These are phyloP conservation scores for Pouteria campechiana DNA, from an alignment of 179 eudicot species.

Conservation along the genomic window DNA sequence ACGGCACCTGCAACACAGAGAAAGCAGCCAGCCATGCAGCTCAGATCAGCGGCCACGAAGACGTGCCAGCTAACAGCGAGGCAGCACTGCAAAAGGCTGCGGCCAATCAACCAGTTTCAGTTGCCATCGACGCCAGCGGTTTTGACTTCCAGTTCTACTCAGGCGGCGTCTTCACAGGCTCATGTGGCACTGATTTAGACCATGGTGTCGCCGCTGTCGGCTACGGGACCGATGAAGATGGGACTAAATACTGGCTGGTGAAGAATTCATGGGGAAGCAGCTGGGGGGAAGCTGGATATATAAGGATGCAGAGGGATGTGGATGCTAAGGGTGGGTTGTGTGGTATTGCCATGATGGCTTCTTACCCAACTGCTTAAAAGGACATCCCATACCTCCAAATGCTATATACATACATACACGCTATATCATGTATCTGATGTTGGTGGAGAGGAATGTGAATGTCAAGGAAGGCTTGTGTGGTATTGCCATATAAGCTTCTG, in stretches of 20 bases:
- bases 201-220: conserved; percentile 28
- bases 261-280: conserved; percentile 23
- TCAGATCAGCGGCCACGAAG: conserved; percentile 12
- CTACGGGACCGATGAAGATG: conserved; percentile 11
- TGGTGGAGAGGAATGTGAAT: conserved; percentile 14
- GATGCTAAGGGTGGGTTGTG: conserved; percentile 18
- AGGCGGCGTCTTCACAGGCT: conserved; percentile 15
- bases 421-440: too few species aligned
- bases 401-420: too few species aligned
- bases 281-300: conserved; percentile 27
- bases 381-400: too few species aligned
- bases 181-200: conserved; percentile 18
- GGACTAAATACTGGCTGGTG: conserved; percentile 24
- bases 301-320: conserved; percentile 21
- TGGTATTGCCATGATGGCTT: conserved; percentile 24
- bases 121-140: conserved; percentile 22
- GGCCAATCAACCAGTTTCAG: conserved; percentile 25
- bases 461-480: conserved; percentile 20
- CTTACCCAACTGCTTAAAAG: conserved; percentile 17
- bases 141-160: conserved; percentile 19
- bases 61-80: conserved; percentile 21
- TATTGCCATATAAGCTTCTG: conserved; percentile 24
- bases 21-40: conserved; percentile 6
- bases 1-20: conserved; percentile 14
- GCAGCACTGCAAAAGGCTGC: conserved; percentile 18